Base-by-base conservation (phyloP, 106 monocot species). In the Iris macrosiphon region DNA sequence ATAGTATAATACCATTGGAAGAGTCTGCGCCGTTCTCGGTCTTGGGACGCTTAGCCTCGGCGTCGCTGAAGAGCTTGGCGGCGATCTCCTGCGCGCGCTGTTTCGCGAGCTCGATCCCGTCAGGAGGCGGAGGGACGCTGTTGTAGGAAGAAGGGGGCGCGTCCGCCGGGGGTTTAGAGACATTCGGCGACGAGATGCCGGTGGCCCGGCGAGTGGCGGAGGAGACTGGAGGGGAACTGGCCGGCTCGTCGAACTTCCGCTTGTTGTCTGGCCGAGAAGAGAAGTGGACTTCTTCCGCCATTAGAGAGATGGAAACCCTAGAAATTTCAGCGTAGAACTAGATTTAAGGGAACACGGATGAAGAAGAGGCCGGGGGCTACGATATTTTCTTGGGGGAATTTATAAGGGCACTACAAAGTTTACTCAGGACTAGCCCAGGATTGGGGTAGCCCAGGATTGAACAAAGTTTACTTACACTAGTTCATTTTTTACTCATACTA, bases 11-110 rank as follows among this genome's bases (percentile, higher is more conserved):
- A n/a, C n/a, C n/a, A n/a, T n/a, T n/a, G n/a, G n/a, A n/a, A n/a
- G n/a, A n/a, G 2, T 13, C 48, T 7, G 43, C 75, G 7, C 71
- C 92, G 60, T 74, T 80, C 32, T 93, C 92, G 15, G 72, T 60
- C 27, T 68, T 73, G 3, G 92, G 87, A 8, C 92, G 70, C 76
- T 93, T 93, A 1, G 92, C 75, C 61, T 87, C 87, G n/a, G n/a
- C n/a, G n/a, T n/a, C n/a, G n/a, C n/a, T n/a, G n/a, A n/a, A n/a
- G n/a, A n/a, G n/a, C n/a, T n/a, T n/a, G n/a, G n/a, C 88, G 0
- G 84, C 93, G 59, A 93, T 84, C 69, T 80, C 88, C 62, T 88
- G 87, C 30, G 93, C 93, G 24, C 80, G 63, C 67, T 83, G 83
- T 68, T 93, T 93, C 6, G 88, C 93, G 31, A 79, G 76, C 72